Conservation (phyloP, 2,329 filamentous ascomycete species). For the Venturia aucupariae region DNA sequence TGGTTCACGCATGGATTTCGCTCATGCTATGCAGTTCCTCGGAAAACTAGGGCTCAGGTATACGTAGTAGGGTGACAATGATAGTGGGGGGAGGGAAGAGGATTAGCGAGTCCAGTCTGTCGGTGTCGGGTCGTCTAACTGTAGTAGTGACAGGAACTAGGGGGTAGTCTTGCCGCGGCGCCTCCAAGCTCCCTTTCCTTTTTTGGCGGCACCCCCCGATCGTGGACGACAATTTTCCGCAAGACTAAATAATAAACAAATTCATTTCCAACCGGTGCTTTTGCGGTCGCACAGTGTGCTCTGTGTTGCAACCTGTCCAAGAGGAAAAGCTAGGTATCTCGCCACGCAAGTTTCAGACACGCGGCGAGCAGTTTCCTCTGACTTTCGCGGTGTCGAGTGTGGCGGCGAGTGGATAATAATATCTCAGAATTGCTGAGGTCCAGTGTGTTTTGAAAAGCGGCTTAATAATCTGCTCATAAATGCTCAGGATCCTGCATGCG, state of each 20-base stretch:
- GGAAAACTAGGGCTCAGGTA: background rate
- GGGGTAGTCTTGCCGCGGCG: background rate
- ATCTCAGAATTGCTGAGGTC: too few relatives aligned
- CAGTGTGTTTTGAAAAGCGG: background rate
- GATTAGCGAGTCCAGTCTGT: too few relatives aligned
- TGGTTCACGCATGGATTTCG: background rate
- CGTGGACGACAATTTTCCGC: background rate
- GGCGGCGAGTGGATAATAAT: too few relatives aligned
- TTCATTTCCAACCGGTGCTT: background rate
- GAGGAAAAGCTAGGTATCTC: too few relatives aligned
- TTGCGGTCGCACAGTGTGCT: background rate
- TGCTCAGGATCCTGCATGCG: background rate
- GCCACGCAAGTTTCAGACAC: background rate
- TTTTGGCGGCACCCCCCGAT: background rate
- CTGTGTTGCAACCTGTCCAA: background rate
- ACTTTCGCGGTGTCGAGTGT: background rate
- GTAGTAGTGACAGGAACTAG: too few relatives aligned
- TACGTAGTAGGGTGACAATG: background rate
- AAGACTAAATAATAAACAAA: background rate
- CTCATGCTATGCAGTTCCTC: background rate
- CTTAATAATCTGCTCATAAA: constrained; percentile 3
- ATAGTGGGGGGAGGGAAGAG: background rate
- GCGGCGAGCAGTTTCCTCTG: background rate
- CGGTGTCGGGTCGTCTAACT: too few relatives aligned
- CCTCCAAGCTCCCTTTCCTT: background rate